Evolutionary conservation across 2,329 filamentous ascomycete species (phyloP).

Genomic region (Fusarium newnesense): DNA sequence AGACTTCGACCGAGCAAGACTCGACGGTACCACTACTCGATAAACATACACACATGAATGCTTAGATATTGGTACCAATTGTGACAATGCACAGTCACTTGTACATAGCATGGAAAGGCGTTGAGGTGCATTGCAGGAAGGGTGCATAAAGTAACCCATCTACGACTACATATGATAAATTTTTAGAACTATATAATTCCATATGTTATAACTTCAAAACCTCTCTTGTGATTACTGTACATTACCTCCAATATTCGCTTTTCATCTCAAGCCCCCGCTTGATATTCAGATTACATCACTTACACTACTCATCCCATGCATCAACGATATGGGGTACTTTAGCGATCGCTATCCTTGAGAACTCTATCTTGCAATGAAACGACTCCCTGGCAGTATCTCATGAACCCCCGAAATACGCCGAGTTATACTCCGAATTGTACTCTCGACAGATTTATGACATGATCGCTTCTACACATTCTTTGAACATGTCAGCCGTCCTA

Average conservation of each 20-base stretch:
- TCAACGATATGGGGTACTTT: slow-evolving; percentile 7
- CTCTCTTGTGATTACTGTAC: background rate
- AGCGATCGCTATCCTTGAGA: slow-evolving; percentile 4
- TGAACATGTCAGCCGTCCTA: background rate
- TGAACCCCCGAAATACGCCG: slow-evolving; percentile 14
- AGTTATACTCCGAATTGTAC: slow-evolving; percentile 26
- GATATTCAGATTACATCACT: slow-evolving; percentile 7
- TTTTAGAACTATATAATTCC: slow-evolving; percentile 43
- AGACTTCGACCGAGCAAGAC: slow-evolving; percentile 33
- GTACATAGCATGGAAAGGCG: slow-evolving; percentile 47
- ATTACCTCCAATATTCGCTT: no score
- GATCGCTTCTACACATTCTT: slow-evolving; percentile 19
- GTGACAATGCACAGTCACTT: slow-evolving; percentile 40
- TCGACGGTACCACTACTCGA: slow-evolving; percentile 19
- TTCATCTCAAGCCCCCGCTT: background rate
- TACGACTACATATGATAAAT: slow-evolving; percentile 41
- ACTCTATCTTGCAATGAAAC: slow-evolving; percentile 15
- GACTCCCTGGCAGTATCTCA: background rate
- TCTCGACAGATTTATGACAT: slow-evolving; percentile 21
- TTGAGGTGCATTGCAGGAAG: slow-evolving; percentile 41
- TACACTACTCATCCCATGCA: background rate
- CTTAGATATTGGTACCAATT: slow-evolving; percentile 16
- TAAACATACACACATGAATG: slow-evolving; percentile 16
- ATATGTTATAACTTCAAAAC: slow-evolving; percentile 36
- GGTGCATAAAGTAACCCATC: slow-evolving; percentile 39